phyloP scores from a whole-genome alignment of 2,329 filamentous ascomycete genomes.

The Massarina eburnea region DNA sequence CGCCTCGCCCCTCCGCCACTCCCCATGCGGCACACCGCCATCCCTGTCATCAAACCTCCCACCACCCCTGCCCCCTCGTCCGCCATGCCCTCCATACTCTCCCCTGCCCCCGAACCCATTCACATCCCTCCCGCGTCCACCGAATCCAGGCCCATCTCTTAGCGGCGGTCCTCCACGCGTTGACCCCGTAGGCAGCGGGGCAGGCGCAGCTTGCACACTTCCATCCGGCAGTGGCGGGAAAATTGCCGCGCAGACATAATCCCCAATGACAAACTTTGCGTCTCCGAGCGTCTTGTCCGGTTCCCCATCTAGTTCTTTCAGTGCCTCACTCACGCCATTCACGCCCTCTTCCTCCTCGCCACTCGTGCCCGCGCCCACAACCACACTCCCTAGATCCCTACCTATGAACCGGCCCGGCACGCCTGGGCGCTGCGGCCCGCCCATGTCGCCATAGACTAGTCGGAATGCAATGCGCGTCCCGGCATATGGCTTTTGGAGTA shows the following conservation, averaged over 20 bases:
- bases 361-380: constrained; percentile 58
- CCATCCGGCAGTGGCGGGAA: constrained; percentile 75
- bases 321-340: constrained; percentile 16
- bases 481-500: constrained; percentile 72
- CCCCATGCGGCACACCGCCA: constrained; percentile 55
- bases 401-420: constrained; percentile 66
- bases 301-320: constrained; percentile 58
- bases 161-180: constrained; percentile 30
- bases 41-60: constrained; percentile 46
- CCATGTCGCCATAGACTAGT: constrained; percentile 78
- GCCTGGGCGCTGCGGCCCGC: constrained; percentile 45
- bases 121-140: no score
- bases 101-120: constrained; percentile 33
- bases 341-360: constrained; percentile 10
- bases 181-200: constrained; percentile 46
- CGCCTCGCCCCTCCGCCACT: constrained; percentile 68
- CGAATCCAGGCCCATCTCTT: constrained; percentile 17
- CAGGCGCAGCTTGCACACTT: constrained; percentile 65
- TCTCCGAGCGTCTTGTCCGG: constrained; percentile 74
- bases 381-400: constrained; percentile 80
- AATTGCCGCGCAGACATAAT: constrained; percentile 83
- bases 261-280: constrained; percentile 81
- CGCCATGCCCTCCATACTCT: constrained; percentile 29
- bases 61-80: constrained; percentile 42
- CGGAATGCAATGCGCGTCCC: constrained; percentile 88